Evolutionary conservation across 1,284 basidiomycete genomes (phyloP).

Genomic region (Trichosporon sp.): DNA sequence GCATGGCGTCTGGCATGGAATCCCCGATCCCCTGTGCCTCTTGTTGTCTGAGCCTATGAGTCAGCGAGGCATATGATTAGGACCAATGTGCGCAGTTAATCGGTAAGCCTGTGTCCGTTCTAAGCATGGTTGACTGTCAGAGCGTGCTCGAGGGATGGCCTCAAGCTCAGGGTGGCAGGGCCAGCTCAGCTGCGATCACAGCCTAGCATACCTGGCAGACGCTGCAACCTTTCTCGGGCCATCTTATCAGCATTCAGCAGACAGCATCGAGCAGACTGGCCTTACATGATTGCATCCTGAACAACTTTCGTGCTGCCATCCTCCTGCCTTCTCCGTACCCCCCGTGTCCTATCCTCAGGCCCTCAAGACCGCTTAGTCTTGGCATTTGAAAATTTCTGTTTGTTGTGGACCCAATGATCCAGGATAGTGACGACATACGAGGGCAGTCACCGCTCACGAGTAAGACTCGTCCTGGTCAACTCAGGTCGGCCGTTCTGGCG

Average conservation of each 20-base stretch:
- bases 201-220: neutral
- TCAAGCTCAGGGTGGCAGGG: neutral
- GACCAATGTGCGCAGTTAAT: neutral
- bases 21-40: neutral
- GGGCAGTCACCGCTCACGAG: conserved; percentile 11
- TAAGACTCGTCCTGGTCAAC: neutral
- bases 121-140: neutral
- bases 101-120: neutral
- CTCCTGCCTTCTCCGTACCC: neutral
- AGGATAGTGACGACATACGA: neutral
- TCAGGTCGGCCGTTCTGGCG: neutral
- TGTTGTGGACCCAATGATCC: neutral
- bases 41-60: neutral
- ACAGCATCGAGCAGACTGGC: neutral
- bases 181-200: neutral
- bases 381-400: neutral
- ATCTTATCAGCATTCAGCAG: too few species aligned
- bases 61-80: neutral
- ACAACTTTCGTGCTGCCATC: neutral
- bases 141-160: neutral
- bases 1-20: neutral
- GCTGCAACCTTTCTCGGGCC: neutral
- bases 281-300: neutral
- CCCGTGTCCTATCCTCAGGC: neutral
- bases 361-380: neutral